Base-by-base conservation (phyloP, 2,329 filamentous ascomycete species). In the Daldinia sp. region DNA sequence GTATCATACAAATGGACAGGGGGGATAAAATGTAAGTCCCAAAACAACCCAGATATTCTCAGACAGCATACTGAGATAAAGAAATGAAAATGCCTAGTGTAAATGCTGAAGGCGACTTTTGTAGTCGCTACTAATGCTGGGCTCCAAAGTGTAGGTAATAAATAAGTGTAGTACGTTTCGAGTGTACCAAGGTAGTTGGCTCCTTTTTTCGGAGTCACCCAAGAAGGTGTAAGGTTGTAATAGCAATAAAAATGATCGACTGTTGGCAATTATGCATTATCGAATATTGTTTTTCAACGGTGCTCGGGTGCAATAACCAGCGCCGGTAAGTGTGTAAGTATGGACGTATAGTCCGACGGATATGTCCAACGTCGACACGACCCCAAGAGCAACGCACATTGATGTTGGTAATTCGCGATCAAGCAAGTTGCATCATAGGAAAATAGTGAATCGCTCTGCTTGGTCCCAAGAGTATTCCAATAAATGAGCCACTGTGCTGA, bases 1-100 rank as follows among this genome's bases (percentile, higher is more conserved):
- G 68, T 72, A 73, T 73, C 65, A 69, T 73, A 73, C 70, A 73
- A 63, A 61, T 37, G 50, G 56, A 56, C 56, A n/a, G 34, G 49
- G 45, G 25, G 58, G 61, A 65, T 59, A 53, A 58, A 61, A 51
- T 51, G 9, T 54, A 34, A 15, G 19, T 43, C 50, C 43, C 29
- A 49, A 63, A 63, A 39, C 34, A 55, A 50, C 30, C 11, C n/a
- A 30, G 51, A 55, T 64, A 67, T 58, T 50, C 59, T 48, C 56
- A 57, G 52, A 21, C 43, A 19, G 21, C 47, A 61, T 63, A 57
- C 47, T 52, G 55, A 58, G 58, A 61, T 67, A 34, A 21, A 34
- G 45, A 52, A 59, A 52, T 60, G 32, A 57, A 41, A 61, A 67
- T 64, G 55, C 34, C 15, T 49, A 2, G 30, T 63, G 51, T 53